Conservation (phyloP, 768 basidiomycete species). For the Sarcomyxa edulis region DNA sequence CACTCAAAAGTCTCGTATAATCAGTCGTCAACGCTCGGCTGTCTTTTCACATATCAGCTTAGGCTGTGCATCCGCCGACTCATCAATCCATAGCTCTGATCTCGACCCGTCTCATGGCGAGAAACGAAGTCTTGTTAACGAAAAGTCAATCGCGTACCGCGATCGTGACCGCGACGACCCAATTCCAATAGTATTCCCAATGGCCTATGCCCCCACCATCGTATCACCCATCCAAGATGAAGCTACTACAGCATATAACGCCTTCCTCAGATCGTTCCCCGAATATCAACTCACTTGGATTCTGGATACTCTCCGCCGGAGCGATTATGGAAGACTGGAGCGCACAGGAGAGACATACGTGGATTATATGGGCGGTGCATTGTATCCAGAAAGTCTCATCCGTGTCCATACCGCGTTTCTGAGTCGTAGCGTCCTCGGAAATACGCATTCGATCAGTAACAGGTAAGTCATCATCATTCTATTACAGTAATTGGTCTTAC, state of each 20-base stretch:
- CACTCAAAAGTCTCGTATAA: conserved; percentile 11
- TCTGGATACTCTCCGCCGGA: conserved; percentile 59
- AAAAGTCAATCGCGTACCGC: conserved; percentile 13
- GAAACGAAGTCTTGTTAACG: conserved; percentile 21
- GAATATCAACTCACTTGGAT: conserved; percentile 70
- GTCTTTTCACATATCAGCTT: conserved; percentile 34
- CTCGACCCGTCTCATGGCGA: conserved; percentile 26
- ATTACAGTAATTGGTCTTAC: background rate
- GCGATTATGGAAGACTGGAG: conserved; percentile 57
- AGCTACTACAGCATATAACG: conserved; percentile 13
- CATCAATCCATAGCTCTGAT: conserved; percentile 27
- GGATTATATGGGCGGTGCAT: conserved; percentile 82
- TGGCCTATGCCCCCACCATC: conserved; percentile 19
- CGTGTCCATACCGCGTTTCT: conserved; percentile 68
- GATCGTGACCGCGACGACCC: conserved; percentile 2
- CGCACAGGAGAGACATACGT: conserved; percentile 69
- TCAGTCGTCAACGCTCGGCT: conserved; percentile 27
- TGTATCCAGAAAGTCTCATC: conserved; percentile 77
- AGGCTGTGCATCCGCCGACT: conserved; percentile 30
- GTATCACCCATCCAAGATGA: conserved; percentile 11
- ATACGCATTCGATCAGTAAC: conserved; percentile 81
- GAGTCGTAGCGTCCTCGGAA: conserved; percentile 62
- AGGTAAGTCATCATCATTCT: conserved; percentile 49
- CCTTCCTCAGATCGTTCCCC: conserved; percentile 17
- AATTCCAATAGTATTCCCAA: conserved; percentile 2